phyloP scores from a whole-genome alignment of 495 filamentous ascomycete species.

The Penicillium roqueforti region DNA sequence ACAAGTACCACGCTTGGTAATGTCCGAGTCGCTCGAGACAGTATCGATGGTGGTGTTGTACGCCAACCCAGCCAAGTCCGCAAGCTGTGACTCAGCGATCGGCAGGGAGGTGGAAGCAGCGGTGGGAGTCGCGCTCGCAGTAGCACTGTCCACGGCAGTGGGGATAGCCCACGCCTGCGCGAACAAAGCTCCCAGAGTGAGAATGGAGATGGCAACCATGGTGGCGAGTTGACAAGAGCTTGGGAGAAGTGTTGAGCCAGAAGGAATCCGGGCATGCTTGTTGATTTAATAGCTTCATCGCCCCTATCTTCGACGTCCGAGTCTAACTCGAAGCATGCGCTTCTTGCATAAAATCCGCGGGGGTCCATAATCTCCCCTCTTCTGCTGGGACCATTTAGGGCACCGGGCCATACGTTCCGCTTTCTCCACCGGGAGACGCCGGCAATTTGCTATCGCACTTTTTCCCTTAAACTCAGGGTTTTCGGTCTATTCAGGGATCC shows the following conservation, averaged over 20 bases:
- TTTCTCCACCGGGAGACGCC: background rate
- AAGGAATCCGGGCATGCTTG: background rate
- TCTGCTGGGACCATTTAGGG: background rate
- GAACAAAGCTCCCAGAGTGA: conserved; percentile 13
- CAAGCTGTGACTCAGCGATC: conserved; percentile 18
- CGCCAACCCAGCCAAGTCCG: conserved; percentile 16
- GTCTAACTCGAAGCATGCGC: background rate
- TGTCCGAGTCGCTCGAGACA: conserved; percentile 7
- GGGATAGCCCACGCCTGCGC: conserved; percentile 12
- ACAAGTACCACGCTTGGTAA: conserved; percentile 41
- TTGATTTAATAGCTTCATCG: background rate
- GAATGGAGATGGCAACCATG: conserved; percentile 16
- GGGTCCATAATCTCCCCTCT: background rate
- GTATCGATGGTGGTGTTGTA: conserved; percentile 13
- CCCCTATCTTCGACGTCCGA: background rate
- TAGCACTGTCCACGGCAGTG: background rate
- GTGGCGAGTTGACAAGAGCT: conserved; percentile 1
- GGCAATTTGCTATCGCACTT: background rate
- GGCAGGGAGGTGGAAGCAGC: conserved; percentile 18
- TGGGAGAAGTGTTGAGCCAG: background rate
- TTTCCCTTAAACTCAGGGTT: too few species aligned
- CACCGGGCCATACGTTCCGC: background rate
- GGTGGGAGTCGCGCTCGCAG: conserved; percentile 6
- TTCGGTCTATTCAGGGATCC: too few species aligned
- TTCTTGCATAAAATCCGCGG: too few species aligned